Evolutionary conservation across 2,329 filamentous ascomycete species (phyloP).

Genomic region (Clonostachys byssicola): DNA sequence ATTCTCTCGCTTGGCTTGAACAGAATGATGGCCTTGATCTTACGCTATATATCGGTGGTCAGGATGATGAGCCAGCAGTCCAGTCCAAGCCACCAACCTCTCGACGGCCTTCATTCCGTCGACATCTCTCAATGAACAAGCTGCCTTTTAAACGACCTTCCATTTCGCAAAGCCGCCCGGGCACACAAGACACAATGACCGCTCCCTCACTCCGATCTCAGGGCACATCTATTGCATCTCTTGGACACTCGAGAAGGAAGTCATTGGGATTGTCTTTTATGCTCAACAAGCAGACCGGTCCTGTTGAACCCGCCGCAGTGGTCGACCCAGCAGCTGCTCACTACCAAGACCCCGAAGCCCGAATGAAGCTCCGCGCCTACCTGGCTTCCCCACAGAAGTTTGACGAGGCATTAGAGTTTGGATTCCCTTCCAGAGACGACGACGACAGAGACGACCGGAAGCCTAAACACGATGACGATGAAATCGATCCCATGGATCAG

Average conservation of each 20-base stretch:
- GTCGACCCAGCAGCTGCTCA: constrained; percentile 73
- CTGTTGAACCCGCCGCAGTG: constrained; percentile 23
- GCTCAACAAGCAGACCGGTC: constrained; percentile 34
- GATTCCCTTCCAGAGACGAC: constrained; percentile 69
- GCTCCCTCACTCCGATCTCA: constrained; percentile 11
- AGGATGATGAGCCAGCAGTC: constrained; percentile 53
- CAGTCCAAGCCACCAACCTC: constrained; percentile 29
- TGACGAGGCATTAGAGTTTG: constrained; percentile 91
- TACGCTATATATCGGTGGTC: constrained; percentile 64
- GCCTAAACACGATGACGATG: not conserved
- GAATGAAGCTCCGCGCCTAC: constrained; percentile 80
- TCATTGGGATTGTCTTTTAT: constrained; percentile 54
- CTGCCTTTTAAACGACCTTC: constrained; percentile 56
- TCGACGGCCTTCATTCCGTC: constrained; percentile 57
- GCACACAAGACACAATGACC: constrained; percentile 30
- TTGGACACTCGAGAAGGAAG: constrained; percentile 38
- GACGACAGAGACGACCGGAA: not conserved
- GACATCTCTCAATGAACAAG: constrained; percentile 68
- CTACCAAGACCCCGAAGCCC: constrained; percentile 86
- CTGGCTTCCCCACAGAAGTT: constrained; percentile 91
- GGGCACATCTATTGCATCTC: not conserved
- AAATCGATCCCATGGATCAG: constrained; percentile 9
- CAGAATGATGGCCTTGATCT: constrained; percentile 68
- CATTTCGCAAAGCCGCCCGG: constrained; percentile 40
- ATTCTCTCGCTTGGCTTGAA: constrained; percentile 53